Percentiles rank a stretch among this genome's conserved stretches.
phyloP scores from a whole-genome alignment of 2,329 filamentous ascomycete species.

The Trichoderma sp. region DNA sequence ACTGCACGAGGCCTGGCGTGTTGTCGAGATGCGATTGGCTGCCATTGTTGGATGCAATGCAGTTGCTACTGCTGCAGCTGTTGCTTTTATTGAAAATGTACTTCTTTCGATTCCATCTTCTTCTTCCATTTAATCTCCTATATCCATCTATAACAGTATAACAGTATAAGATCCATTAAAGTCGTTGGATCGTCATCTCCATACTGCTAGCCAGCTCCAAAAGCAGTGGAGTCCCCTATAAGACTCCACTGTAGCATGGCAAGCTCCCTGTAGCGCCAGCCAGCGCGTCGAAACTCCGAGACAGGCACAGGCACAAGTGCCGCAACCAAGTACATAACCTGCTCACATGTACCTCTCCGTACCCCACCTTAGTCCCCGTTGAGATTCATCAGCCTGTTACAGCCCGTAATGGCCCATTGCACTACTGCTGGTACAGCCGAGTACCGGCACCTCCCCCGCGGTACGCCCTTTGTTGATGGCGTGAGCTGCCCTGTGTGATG shows the following conservation, averaged over 20 bases:
- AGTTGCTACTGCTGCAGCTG: neutral
- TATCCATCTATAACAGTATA: neutral
- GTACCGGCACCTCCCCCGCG: neutral
- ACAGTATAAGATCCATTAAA: neutral
- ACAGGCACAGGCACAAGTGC: neutral
- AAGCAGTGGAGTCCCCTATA: neutral
- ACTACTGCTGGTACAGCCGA: neutral
- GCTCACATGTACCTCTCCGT: neutral
- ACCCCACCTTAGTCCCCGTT: rapidly evolving
- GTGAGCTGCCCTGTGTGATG: neutral
- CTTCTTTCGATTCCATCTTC: neutral
- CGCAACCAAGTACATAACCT: neutral
- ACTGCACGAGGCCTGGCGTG: neutral
- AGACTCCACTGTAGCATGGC: neutral
- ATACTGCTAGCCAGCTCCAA: neutral
- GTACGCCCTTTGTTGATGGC: neutral
- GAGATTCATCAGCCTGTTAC: neutral
- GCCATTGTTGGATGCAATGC: neutral
- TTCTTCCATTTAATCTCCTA: neutral
- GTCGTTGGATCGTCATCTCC: neutral
- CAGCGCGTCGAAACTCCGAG: neutral
- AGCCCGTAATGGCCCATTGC: neutral
- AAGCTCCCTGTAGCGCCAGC: neutral
- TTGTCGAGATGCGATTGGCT: neutral
- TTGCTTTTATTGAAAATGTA: neutral